phyloP scores from a whole-genome alignment of 2,329 filamentous ascomycete species.

The Aspergillus hiratsukae region DNA sequence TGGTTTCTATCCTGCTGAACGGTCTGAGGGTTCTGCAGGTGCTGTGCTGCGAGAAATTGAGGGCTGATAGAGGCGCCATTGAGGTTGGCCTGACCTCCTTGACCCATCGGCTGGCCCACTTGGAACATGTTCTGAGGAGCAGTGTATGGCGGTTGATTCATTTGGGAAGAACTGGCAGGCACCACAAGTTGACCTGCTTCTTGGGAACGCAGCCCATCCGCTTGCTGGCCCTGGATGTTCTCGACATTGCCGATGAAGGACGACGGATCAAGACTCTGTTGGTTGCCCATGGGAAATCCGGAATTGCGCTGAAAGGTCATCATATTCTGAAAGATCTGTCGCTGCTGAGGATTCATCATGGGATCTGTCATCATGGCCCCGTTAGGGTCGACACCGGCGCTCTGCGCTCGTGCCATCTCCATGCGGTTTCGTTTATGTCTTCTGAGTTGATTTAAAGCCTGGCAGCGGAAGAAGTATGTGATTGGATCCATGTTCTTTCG shows the following conservation, averaged over 20 bases:
- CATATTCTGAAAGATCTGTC: constrained; percentile 40
- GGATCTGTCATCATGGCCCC: constrained; percentile 33
- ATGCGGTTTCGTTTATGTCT: constrained; percentile 29
- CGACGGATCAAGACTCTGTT: constrained; percentile 29
- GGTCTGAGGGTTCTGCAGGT: constrained; percentile 40
- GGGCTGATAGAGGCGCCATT: constrained; percentile 36
- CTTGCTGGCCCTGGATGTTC: constrained; percentile 57
- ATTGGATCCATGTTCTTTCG: constrained; percentile 47
- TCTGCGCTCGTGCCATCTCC: constrained; percentile 30
- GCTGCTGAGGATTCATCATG: constrained; percentile 37
- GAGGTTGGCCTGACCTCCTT: constrained; percentile 34
- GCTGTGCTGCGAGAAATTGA: constrained; percentile 41
- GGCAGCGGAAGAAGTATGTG: constrained; percentile 47
- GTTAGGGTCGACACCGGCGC: constrained; percentile 25
- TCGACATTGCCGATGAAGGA: constrained; percentile 47
- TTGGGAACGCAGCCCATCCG: constrained; percentile 57
- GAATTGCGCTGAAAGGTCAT: constrained; percentile 38
- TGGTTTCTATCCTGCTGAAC: constrained; percentile 41
- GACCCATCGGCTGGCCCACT: constrained; percentile 38
- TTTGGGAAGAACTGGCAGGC: constrained; percentile 57
- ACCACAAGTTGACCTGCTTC: constrained; percentile 61
- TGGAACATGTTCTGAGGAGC: constrained; percentile 40
- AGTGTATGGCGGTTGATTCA: constrained; percentile 38
- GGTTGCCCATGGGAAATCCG: constrained; percentile 28
- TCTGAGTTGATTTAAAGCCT: constrained; percentile 43